Evolutionary conservation across 345 rosid species (phyloP).

Genomic region (Dovyalis caffra): DNA sequence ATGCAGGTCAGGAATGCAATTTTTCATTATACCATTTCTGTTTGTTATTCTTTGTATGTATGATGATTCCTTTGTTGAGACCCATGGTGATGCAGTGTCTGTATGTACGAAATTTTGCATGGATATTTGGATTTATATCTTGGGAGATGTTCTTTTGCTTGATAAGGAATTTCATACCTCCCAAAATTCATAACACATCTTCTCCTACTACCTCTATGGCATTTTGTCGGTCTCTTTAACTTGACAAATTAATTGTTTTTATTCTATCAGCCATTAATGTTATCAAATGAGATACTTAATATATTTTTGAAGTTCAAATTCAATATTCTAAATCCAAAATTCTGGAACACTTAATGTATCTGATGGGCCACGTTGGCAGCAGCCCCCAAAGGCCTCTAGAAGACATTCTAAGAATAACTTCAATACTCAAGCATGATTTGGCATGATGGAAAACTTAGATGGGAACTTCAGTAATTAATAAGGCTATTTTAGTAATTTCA

Average conservation of each 20-base stretch:
- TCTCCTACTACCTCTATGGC: neutral
- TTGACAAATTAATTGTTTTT: neutral
- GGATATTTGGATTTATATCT: neutral
- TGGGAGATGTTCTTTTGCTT: neutral
- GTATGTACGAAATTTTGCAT: neutral
- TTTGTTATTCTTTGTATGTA: neutral
- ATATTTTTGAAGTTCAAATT: no score
- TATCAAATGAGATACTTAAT: no score
- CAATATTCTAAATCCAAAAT: no score
- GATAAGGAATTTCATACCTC: neutral
- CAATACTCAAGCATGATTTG: no score
- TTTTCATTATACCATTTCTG: neutral
- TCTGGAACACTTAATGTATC: neutral
- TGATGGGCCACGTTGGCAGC: no score
- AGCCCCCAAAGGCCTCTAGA: no score
- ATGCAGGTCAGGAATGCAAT: conserved; percentile 61
- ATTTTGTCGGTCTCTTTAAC: neutral
- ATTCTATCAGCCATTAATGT: neutral
- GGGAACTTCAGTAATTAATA: no score
- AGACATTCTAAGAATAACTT: no score
- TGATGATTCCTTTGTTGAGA: neutral
- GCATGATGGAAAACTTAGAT: no score
- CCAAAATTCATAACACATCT: neutral
- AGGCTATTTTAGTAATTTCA: no score
- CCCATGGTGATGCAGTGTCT: neutral